Conservation (phyloP, 352 stramenopile species). For the Pythium brassicae region DNA sequence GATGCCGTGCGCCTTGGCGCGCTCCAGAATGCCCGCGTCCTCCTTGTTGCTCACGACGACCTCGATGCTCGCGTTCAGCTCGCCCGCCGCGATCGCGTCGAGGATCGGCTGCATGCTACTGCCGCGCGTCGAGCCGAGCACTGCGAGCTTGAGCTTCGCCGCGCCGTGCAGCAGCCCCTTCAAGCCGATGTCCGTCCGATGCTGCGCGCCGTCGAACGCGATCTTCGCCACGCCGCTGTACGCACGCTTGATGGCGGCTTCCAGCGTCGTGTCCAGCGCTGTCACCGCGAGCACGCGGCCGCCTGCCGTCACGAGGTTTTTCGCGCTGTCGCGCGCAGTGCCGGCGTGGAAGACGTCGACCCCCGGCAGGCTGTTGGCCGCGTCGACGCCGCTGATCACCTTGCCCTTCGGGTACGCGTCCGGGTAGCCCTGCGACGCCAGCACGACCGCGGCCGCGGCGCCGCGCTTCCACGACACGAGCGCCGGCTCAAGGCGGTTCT, state of each 20-base stretch:
- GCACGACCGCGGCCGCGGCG: slow-evolving; percentile 94
- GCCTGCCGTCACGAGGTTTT: slow-evolving; percentile 88
- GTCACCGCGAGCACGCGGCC: slow-evolving; percentile 98
- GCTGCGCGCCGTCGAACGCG: slow-evolving; percentile 91
- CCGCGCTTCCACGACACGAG: slow-evolving; percentile 90
- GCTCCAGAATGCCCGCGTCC: slow-evolving; percentile 92
- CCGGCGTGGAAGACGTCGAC: slow-evolving; percentile 99
- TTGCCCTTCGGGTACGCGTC: slow-evolving; percentile 98
- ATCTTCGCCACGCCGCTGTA: slow-evolving; percentile 90
- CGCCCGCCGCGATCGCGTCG: slow-evolving; percentile 87
- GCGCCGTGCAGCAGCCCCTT: slow-evolving; percentile 88
- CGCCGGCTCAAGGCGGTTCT: slow-evolving; percentile 85
- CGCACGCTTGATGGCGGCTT: slow-evolving; percentile 87
- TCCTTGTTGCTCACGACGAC: slow-evolving; percentile 96
- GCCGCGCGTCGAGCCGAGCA: slow-evolving; percentile 95
- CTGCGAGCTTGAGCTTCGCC: slow-evolving; percentile 87
- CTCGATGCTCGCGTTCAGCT: slow-evolving; percentile 94
- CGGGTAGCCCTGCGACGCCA: slow-evolving; percentile 97
- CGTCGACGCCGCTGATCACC: slow-evolving; percentile 90
- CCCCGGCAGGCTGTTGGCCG: slow-evolving; percentile 71
- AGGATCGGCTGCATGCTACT: slow-evolving; percentile 96
- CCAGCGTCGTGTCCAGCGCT: slow-evolving; percentile 86
- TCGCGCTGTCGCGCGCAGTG: slow-evolving; percentile 75
- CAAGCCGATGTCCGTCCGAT: slow-evolving; percentile 97
- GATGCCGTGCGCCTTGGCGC: slow-evolving; percentile 81